Evolutionary conservation across 306 rosid species (phyloP), one percentile per base, ranked within the genome.

Genomic region (Crataegus laevigata): DNA sequence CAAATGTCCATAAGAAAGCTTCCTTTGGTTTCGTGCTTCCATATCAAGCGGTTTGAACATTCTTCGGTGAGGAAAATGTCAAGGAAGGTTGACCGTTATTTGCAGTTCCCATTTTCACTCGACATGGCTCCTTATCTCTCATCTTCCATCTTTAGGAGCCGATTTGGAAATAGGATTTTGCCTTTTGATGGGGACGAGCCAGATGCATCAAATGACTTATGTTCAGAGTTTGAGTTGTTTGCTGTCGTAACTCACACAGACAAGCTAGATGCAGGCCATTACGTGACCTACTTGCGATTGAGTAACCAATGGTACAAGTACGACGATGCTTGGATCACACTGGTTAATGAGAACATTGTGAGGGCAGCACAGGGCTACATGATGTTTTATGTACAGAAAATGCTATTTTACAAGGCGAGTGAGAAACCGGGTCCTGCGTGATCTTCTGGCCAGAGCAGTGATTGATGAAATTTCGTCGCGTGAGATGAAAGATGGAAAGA

Each of bases 361-460:
- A 87, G 97, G 87, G 97, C 97, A 3, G 92, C 98, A 19, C 98
- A 91, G 81, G 89, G 96, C 42, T 93, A 91, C 88, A 91, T 91
- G 97, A 87, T 93, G 97, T 93, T 93, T 83, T 91, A 93, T 83
- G 94, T 91, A 80, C 98, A 93, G 91, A 89, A 93, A 90, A 88
- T 87, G 94, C 87, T 93, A 55, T 89, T 73, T 76, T 91, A 93
- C 81, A 93, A 88, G 76, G 90, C 96, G 80, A 84, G 85, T 57
- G 97, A 88, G 83, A 93, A 84, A 78, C 91, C 72, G 81, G 85
- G 77, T 25, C 74, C 89, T 69, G 81, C 85, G n/a, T n/a, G n/a
- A n/a, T n/a, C n/a, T n/a, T n/a, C n/a, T n/a, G n/a, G n/a, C n/a
- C n/a, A n/a, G n/a, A n/a, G n/a, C n/a, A n/a, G 57, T 88, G 83